Evolutionary conservation across 2,329 filamentous ascomycete species (phyloP), one percentile per base, ranked within the genome.

Genomic region (Sarocladiaceae sp.): DNA sequence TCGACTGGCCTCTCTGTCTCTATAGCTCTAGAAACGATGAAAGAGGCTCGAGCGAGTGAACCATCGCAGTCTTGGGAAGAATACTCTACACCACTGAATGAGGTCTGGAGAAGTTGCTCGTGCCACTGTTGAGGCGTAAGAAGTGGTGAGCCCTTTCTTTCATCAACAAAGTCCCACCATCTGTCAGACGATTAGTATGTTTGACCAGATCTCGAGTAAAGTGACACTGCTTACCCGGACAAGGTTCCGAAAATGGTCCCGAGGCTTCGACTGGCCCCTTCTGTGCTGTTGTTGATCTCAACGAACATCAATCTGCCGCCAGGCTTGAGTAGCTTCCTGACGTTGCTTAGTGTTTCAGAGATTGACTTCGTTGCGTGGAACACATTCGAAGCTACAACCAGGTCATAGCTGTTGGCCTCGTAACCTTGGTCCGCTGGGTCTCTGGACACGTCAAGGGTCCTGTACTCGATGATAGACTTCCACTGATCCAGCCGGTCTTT

Each of bases 401-500:
- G 2, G 28, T 54, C 52, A 37, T 47, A 54, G 18, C 35, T 40
- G 15, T 23, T 15, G n/a, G 23, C 15, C 15, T 17, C 15, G n/a
- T 46, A 51, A n/a, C 48, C 49, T 8, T 54, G 26, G 5, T 8
- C 10, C 20, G 12, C n/a, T 10, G 36, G 36, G 15, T 37, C 22
- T 15, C 47, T 12, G 5, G 40, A 35, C 23, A 54, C 29, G 39
- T 54, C 33, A 10, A 54, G 52, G 1, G 22, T 31, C 11, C 33
- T 36, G 40, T 68, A 70, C 17, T 18, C 53, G 1, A 15, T 50
- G 2, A 58, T 26, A n/a, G 56, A 58, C 26, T 62, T 58, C 50
- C 62, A 55, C 0, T 66, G 69, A 1, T 61, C 57, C 11, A 68
- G 63, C n/a, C n/a, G 5, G 22, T 15, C 4, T 20, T 48, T 48